Base-by-base conservation (phyloP, 1,139 yeast genomes). In the Meyerozyma guilliermondii region DNA sequence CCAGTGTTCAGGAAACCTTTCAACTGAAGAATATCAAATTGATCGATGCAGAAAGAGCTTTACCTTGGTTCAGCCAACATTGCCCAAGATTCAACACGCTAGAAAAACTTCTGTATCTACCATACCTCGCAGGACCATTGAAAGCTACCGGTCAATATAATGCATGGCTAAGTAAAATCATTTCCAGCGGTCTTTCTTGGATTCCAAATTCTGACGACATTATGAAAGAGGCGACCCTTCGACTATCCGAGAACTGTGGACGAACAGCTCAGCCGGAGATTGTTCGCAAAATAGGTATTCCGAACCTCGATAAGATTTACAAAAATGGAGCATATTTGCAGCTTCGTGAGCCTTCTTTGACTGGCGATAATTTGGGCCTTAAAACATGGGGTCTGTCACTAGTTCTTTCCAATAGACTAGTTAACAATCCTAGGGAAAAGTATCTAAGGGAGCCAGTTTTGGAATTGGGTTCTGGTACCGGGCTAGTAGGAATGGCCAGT, bases 311-410 rank as follows among this genome's bases (percentile, higher is more conserved):
- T 1, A 47, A 46, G 5, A 49, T 48, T 17, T 39, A 49, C 14
- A 23, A 43, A 1, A 44, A 43, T 9, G 38, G 39, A 4, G 42
- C 50, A 2, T 56, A 52, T 16, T 72, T 87, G 1, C 51, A 58
- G 22, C 62, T 92, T 28, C 74, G 75, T 46, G 98, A 92, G 58
- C 98, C 98, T 0, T 81, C 95, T 0, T 65, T 92, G 47, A 87
- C 96, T 0, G 79, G 80, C 40, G 98, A 92, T 59, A 86, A 85
- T 49, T 65, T 92, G 27, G 98, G 98, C 0, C 72, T 88, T 58
- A 89, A 91, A 51, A 92, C 98, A 0, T 92, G 98, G 98, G 98
- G 98, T 0, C 85, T 97, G 0, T 81, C 97, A 0, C 65, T 87
- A 27, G 73, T 87, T 2, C 65, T 92, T 17, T 75, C 94, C 1